A percentile compares a stretch with the other conserved stretches of the same genome.
These are phyloP conservation scores for Emergomyces africanus DNA, from an alignment of 2,329 filamentous ascomycete genomes.

Conservation along the genomic window DNA sequence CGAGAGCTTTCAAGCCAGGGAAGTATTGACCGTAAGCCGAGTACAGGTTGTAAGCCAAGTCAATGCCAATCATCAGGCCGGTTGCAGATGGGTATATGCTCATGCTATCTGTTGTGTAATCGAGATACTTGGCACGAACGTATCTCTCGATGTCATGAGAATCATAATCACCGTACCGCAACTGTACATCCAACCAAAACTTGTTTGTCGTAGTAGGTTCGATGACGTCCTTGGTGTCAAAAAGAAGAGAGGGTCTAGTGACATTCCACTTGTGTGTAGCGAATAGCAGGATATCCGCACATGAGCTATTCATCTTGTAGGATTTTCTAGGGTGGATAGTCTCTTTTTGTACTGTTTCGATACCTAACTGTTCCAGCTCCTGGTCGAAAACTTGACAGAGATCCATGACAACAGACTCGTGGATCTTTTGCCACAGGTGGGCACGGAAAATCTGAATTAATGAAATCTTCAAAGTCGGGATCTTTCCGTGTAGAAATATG, in stretches of 20 bases:
- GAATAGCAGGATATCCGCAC: constrained; percentile 91
- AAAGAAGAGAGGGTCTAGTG: constrained; percentile 79
- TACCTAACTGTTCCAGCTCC: constrained; percentile 86
- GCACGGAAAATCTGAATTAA: constrained; percentile 98
- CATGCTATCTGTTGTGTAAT: constrained; percentile 98
- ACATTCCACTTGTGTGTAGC: constrained; percentile 99
- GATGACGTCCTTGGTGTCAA: constrained; percentile 93
- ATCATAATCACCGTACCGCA: constrained; percentile 96
- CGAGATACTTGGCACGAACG: constrained; percentile 92
- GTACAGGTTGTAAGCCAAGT: constrained; percentile 96
- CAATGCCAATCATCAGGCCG: constrained; percentile 93
- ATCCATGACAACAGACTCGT: constrained; percentile 98
- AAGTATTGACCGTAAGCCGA: constrained; percentile 98
- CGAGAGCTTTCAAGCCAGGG: constrained; percentile 84
- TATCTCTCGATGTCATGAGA: constrained; percentile 98
- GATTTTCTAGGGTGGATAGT: constrained; percentile 98
- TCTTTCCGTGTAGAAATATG: constrained; percentile 98
- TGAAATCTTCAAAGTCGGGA: constrained; percentile 94
- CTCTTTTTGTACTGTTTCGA: constrained; percentile 97
- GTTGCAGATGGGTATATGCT: constrained; percentile 97
- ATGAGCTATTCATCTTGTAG: constrained; percentile 99
- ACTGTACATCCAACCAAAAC: constrained; percentile 96
- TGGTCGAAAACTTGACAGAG: constrained; percentile 97
- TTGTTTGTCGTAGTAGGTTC: constrained; percentile 94
- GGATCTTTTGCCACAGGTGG: constrained; percentile 99